Evolutionary conservation across 2,329 filamentous ascomycete species (phyloP).

Genomic region (Apiospora hydei): DNA sequence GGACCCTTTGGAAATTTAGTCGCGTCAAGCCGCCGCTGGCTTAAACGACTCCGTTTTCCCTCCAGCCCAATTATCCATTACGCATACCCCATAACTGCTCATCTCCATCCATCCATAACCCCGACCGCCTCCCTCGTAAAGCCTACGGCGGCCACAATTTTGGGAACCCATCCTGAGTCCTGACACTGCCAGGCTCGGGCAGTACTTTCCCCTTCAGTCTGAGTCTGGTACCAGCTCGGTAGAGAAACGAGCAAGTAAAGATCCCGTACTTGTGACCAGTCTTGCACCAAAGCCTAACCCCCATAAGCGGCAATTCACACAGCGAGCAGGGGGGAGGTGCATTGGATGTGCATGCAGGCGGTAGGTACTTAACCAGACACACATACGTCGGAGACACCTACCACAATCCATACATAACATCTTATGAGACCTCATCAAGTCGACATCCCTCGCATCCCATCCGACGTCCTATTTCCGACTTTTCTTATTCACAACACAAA

Average conservation of each 20-base stretch:
- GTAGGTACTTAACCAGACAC: background rate
- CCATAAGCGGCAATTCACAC: slow-evolving; percentile 18
- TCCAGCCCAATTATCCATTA: slow-evolving; percentile 21
- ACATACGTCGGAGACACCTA: background rate
- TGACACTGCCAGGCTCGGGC: background rate
- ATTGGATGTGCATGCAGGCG: background rate
- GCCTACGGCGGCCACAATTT: slow-evolving; percentile 18
- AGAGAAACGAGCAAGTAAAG: slow-evolving; percentile 4
- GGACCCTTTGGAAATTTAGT: slow-evolving; percentile 24
- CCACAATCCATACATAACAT: slow-evolving; percentile 19
- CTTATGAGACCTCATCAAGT: slow-evolving; percentile 18
- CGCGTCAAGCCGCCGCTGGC: slow-evolving; percentile 10
- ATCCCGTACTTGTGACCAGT: slow-evolving; percentile 18
- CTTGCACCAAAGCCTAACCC: slow-evolving; percentile 13
- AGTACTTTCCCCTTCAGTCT: slow-evolving; percentile 21
- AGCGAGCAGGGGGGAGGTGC: background rate
- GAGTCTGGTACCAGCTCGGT: slow-evolving; percentile 9
- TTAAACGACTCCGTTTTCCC: slow-evolving; percentile 15
- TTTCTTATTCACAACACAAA: background rate
- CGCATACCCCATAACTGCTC: slow-evolving; percentile 18
- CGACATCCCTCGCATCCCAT: slow-evolving; percentile 10
- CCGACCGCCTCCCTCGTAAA: slow-evolving; percentile 23
- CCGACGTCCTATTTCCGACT: background rate
- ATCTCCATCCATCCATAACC: slow-evolving; percentile 21
- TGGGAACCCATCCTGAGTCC: background rate